Evolutionary conservation across 2,329 filamentous ascomycete genomes (phyloP).

Genomic region (Neofusicoccum ribis): DNA sequence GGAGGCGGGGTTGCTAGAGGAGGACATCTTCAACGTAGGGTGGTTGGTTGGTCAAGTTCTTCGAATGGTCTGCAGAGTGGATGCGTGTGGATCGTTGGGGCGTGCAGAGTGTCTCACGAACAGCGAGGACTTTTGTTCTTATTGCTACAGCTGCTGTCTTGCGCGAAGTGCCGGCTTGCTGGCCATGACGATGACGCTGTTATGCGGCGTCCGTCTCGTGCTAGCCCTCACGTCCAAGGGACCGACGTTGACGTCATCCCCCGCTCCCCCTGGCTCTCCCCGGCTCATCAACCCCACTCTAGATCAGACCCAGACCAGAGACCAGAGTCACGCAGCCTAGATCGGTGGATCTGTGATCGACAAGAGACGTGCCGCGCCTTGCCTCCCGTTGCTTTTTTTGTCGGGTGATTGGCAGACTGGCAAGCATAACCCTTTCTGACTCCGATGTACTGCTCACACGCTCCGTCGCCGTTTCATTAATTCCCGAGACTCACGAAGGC

Average conservation of each 20-base stretch:
- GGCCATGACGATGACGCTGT: conserved; percentile 2
- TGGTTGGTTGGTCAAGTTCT: too few species aligned
- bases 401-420: background rate
- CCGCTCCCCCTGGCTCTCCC: background rate
- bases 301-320: background rate
- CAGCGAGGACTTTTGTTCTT: too few species aligned
- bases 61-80: background rate
- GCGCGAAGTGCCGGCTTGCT: too few species aligned
- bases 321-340: too few species aligned
- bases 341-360: background rate
- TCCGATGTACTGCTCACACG: background rate
- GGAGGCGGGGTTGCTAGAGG: background rate
- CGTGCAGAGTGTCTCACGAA: too few species aligned
- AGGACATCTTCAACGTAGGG: background rate
- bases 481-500: background rate
- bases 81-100: background rate
- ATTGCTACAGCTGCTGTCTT: too few species aligned
- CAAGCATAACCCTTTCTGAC: too few species aligned
- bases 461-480: background rate
- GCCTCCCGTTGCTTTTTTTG: background rate
- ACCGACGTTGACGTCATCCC: conserved; percentile 8
- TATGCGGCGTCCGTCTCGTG: background rate
- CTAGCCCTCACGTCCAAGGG: background rate
- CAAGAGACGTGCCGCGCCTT: background rate
- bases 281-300: background rate